Evolutionary conservation across 2,329 filamentous ascomycete genomes (phyloP), one percentile per base, ranked within the genome.

Genomic region (Monosporascus sp.): DNA sequence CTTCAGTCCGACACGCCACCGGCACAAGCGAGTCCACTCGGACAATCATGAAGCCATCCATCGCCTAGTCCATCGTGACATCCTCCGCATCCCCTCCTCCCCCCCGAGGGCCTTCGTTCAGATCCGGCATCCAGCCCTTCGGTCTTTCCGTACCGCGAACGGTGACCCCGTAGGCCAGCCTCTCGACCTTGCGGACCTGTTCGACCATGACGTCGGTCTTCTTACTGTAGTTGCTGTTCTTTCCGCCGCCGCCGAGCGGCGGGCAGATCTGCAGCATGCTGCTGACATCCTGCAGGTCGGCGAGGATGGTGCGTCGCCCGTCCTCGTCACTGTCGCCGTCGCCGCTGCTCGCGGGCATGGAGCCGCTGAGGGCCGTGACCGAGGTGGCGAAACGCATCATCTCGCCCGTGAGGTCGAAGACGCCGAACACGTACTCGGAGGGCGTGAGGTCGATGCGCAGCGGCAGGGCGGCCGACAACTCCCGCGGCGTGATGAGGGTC

Each of bases 381-480:
- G 92, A 92, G 49, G 96, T 94, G 0, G 91, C 91, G 71, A 97
- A 97, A 31, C 92, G 83, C 94, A 99, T 99, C 76, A 97, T 79
- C 74, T 99, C 94, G 40, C 94, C 94, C 1, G 92, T 92, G 61
- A 97, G 81, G 70, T 99, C 94, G 65, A 96, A 97, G 2, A 99
- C 73, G 8, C 93, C 94, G 58, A 94, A 86, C 54, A 96, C 74
- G 68, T 96, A 97, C 70, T 99, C 94, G 52, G 93, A 84, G 26
- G 85, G 79, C 1, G 88, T 90, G 20, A 97, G 76, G 1, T 77
- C 64, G 2, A 97, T 79, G 1, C 77, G 78, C 0, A 73, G 68
- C 0, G 75, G 76, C 7, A 85, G 68, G 2, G 74, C 70, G 0
- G 64, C 71, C 31, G 76, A 70, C 0, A 88, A 79, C 52, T 89